Evolutionary conservation across 2,329 filamentous ascomycete species (phyloP), one percentile per base, ranked within the genome.

Genomic region (Hirsutella rhossiliensis): DNA sequence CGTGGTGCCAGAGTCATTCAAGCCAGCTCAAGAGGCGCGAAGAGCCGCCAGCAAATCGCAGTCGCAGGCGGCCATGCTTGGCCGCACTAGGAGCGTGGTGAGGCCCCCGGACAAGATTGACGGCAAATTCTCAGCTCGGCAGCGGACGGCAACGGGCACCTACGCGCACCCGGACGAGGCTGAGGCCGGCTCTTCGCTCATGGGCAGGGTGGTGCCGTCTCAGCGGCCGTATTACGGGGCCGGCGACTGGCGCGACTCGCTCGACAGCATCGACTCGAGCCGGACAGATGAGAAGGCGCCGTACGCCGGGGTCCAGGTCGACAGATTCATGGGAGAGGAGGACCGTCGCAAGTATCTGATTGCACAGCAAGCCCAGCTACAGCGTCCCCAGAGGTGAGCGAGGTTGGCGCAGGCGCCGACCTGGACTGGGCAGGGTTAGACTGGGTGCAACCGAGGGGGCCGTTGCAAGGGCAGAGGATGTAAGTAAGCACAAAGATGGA

Each of bases 1-100:
- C 53, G 76, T 96, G 41, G 78, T 94, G 11, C 84, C 89, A 0
- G 86, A 94, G 59, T 88, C 87, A 0, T 96, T 96, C 66, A 76
- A 75, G 45, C 72, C 71, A 0, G 75, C 76, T 4, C 62, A 70
- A 5, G 71, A 79, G 42, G 76, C 75, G 9, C 63, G 61, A 29
- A 55, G 58, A 49, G 56, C 48, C 3, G 48, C 47, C 12, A 60
- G 53, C 48, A 60, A 61, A 44, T 51, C 53, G 13, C 49, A 50
- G 43, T 56, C 55, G 32, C 48, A 43, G 13, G 43, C 42, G 48
- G 43, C 51, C 59, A 63, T 28, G 62, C 61, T 77, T 48, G 65
- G 57, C 53, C 71, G 63, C 55, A 68, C 60, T 52, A 72, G 56
- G 62, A 82, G 61, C 69, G 77, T 62, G 36, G 68, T 95, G 19